phyloP scores from a whole-genome alignment of 257 asterid species.

The Datura wrightii region DNA sequence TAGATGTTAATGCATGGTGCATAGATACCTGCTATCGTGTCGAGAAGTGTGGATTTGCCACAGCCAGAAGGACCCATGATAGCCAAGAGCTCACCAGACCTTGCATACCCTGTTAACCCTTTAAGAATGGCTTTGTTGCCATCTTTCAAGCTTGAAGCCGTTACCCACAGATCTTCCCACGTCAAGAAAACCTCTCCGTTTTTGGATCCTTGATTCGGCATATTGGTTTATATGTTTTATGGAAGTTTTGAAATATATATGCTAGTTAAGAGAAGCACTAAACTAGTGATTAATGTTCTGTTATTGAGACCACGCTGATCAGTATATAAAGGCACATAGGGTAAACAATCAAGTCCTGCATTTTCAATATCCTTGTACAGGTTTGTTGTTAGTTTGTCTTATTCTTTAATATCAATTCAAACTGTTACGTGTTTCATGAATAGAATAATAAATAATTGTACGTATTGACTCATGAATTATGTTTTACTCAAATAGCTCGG shows the following conservation, averaged over 20 bases:
- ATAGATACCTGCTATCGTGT: constrained; percentile 26
- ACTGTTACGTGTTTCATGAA: neutral
- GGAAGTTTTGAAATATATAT: neutral
- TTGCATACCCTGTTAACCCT: constrained; percentile 33
- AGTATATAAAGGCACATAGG: neutral
- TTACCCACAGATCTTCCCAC: constrained; percentile 55
- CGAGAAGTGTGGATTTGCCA: constrained; percentile 35
- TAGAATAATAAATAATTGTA: too few species aligned
- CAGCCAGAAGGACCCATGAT: constrained; percentile 37
- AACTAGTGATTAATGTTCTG: neutral
- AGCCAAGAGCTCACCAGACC: constrained; percentile 32
- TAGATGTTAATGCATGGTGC: neutral
- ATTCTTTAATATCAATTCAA: neutral
- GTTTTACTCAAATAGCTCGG: too few species aligned
- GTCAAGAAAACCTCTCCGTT: constrained; percentile 36
- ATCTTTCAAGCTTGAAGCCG: constrained; percentile 27
- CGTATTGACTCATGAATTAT: too few species aligned
- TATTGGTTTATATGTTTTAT: neutral
- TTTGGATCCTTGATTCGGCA: neutral
- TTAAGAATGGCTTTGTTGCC: constrained; percentile 35
- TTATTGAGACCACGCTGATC: neutral
- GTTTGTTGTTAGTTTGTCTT: neutral
- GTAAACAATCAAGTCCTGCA: neutral
- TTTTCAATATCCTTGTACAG: neutral
- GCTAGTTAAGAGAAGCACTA: neutral